Conservation (phyloP, 2,329 filamentous ascomycete genomes). For the Apiospora sp. region DNA sequence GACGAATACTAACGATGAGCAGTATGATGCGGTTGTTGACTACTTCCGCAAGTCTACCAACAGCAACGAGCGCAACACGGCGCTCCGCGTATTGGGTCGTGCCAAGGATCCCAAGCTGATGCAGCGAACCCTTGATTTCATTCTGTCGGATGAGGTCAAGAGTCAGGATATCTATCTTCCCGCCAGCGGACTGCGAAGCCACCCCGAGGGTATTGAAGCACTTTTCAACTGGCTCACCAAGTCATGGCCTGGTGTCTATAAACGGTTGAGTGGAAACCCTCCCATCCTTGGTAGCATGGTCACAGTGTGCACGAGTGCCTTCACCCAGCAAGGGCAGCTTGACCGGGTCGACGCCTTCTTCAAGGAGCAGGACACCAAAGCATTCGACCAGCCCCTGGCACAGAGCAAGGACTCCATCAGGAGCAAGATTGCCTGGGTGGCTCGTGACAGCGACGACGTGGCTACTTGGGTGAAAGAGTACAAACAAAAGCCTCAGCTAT, state of each 20-base stretch:
- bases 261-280: constrained; percentile 84
- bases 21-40: constrained; percentile 80
- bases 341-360: constrained; percentile 84
- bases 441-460: constrained; percentile 81
- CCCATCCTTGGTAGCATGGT: constrained; percentile 88
- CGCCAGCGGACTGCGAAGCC: constrained; percentile 77
- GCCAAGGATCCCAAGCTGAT: constrained; percentile 82
- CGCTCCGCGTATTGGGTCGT: constrained; percentile 82
- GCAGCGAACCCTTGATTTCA: constrained; percentile 77
- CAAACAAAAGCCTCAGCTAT: constrained; percentile 55
- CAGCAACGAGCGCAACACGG: constrained; percentile 90
- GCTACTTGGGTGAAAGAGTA: constrained; percentile 67
- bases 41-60: constrained; percentile 79
- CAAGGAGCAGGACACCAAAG: constrained; percentile 77
- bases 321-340: constrained; percentile 79
- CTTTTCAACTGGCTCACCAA: constrained; percentile 84
- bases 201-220: constrained; percentile 79
- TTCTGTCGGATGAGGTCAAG: constrained; percentile 84
- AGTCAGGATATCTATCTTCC: constrained; percentile 95
- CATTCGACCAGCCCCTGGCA: constrained; percentile 87
- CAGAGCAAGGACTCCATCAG: constrained; percentile 86
- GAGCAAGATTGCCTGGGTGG: constrained; percentile 84
- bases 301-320: constrained; percentile 80
- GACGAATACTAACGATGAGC: constrained; percentile 19
- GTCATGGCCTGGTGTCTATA: constrained; percentile 86